These are phyloP conservation scores for Apophysomyces ossiformis DNA, from an alignment of 371 early-diverging fungal genomes.

Conservation along the genomic window DNA sequence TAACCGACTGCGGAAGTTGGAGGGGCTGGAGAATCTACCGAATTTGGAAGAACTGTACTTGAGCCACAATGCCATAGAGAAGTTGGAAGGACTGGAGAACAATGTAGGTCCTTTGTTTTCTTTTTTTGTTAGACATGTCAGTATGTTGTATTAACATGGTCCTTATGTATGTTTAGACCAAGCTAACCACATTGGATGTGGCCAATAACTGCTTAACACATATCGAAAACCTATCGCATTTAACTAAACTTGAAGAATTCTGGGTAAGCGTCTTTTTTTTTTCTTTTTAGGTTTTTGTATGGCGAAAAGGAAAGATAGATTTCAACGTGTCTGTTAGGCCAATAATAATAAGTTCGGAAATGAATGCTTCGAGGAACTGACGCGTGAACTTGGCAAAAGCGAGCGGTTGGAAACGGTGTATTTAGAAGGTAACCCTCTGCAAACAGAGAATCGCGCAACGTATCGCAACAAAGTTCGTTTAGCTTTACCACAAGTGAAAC, in stretches of 20 bases:
- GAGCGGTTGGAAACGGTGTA: slow-evolving; percentile 83
- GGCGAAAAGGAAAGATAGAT: background rate
- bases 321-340: slow-evolving; percentile 52
- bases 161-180: slow-evolving; percentile 39
- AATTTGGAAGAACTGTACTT: slow-evolving; percentile 89
- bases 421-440: slow-evolving; percentile 94
- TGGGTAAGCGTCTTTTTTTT: slow-evolving; percentile 66
- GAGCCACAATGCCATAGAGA: slow-evolving; percentile 79
- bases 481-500: slow-evolving; percentile 82
- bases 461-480: slow-evolving; percentile 91
- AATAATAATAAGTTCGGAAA: slow-evolving; percentile 78
- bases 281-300: too few species aligned
- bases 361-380: slow-evolving; percentile 77
- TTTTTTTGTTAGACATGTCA: background rate
- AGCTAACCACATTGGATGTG: slow-evolving; percentile 81
- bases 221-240: slow-evolving; percentile 76
- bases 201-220: slow-evolving; percentile 81
- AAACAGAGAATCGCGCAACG: slow-evolving; percentile 72
- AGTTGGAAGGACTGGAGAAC: slow-evolving; percentile 79
- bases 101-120: slow-evolving; percentile 51
- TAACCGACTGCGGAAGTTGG: slow-evolving; percentile 78
- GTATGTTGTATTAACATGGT: background rate
- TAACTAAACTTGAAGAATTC: slow-evolving; percentile 81
- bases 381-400: slow-evolving; percentile 68
- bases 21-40: slow-evolving; percentile 72